Conservation (phyloP, 2,329 filamentous ascomycete genomes). For the Cordyceps tenuipes region DNA sequence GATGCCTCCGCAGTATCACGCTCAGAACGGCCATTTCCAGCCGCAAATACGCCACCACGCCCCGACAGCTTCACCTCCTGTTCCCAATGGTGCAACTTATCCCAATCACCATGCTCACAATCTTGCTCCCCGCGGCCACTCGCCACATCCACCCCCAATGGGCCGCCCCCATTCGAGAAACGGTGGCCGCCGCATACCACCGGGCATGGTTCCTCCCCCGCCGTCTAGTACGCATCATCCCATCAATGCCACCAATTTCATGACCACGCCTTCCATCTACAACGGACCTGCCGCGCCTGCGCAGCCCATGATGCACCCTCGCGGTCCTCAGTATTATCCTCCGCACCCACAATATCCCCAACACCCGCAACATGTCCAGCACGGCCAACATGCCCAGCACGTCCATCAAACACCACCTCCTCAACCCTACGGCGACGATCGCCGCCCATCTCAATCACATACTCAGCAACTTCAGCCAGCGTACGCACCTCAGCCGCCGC, state of each 20-base stretch:
- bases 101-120: conserved; percentile 40
- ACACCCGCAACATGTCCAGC: conserved; percentile 16
- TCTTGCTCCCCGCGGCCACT: conserved; percentile 56
- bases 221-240: conserved; percentile 43
- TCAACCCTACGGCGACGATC: conserved; percentile 13
- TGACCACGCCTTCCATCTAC: conserved; percentile 80
- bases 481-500: conserved; percentile 17
- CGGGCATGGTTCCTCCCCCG: conserved; percentile 60
- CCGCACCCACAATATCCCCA: conserved; percentile 19
- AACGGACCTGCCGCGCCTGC: conserved; percentile 47
- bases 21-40: conserved; percentile 58
- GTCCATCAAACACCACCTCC: conserved; percentile 23
- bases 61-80: conserved; percentile 80
- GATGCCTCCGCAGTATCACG: conserved; percentile 63
- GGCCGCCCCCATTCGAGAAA: conserved; percentile 63
- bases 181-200: conserved; percentile 65
- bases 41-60: conserved; percentile 76
- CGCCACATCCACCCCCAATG: conserved; percentile 64
- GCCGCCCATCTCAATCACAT: conserved; percentile 12
- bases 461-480: conserved; percentile 18
- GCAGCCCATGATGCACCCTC: conserved; percentile 29
- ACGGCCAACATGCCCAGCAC: conserved; percentile 19
- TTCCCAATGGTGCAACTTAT: conserved; percentile 67
- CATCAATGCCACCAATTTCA: conserved; percentile 74
- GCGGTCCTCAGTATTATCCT: conserved; percentile 28